phyloP scores from a whole-genome alignment of 371 early-diverging fungal species.

The Chytridium lagenaria region DNA sequence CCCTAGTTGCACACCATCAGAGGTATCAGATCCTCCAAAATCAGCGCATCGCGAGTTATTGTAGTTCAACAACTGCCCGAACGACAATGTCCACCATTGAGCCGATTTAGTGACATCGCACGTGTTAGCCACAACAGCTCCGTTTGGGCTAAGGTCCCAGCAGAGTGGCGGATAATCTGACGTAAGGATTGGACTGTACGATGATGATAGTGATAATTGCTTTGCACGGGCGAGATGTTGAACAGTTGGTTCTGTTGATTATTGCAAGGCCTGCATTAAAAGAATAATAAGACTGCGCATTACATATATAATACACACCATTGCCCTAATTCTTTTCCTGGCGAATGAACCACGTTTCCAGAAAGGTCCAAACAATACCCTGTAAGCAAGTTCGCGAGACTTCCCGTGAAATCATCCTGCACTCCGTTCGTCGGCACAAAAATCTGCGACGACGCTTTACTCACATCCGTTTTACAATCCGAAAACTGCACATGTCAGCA shows the following conservation, averaged over 20 bases:
- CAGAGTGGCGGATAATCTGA: conserved; percentile 23
- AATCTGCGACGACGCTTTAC: not conserved
- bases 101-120: conserved; percentile 19
- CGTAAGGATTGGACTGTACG: conserved; percentile 1
- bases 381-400: not conserved
- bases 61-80: conserved; percentile 25
- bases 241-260: not conserved
- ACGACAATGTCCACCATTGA: conserved; percentile 31
- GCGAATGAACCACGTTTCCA: not conserved
- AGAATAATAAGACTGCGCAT: not conserved
- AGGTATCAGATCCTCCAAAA: conserved; percentile 3
- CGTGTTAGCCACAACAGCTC: conserved; percentile 16
- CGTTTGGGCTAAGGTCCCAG: conserved; percentile 21
- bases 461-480: conserved; percentile 4
- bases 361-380: conserved; percentile 7
- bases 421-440: not conserved
- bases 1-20: conserved; percentile 20
- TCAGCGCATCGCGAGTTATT: conserved; percentile 16
- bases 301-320: not conserved
- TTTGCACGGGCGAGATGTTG: not conserved
- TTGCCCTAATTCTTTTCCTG: not conserved
- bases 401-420: not conserved
- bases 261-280: not conserved
- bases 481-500: not conserved
- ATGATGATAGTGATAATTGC: not conserved